Evolutionary conservation across 2,329 filamentous ascomycete genomes (phyloP).

Genomic region (Fusarium concolor): DNA sequence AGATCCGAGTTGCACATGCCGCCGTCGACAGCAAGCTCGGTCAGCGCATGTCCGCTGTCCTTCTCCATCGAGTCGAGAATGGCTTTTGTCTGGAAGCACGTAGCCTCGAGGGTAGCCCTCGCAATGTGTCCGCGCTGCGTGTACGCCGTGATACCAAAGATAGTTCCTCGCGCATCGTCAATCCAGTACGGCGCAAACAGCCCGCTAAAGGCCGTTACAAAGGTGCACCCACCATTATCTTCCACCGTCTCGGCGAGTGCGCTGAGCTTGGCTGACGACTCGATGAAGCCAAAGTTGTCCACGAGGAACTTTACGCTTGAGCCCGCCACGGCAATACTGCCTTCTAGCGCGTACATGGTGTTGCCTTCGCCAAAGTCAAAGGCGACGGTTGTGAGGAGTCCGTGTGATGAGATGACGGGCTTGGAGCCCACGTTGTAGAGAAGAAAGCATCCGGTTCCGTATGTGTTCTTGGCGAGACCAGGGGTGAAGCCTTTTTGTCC

Average conservation of each 20-base stretch:
- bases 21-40: conserved; percentile 83
- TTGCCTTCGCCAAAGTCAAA: conserved; percentile 77
- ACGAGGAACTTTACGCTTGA: conserved; percentile 78
- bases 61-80: conserved; percentile 85
- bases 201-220: conserved; percentile 85
- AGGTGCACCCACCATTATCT: conserved; percentile 80
- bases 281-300: conserved; percentile 68
- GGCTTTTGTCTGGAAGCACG: conserved; percentile 85
- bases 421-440: conserved; percentile 85
- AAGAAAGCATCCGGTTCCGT: conserved; percentile 86
- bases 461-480: conserved; percentile 85
- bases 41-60: conserved; percentile 78
- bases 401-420: conserved; percentile 82
- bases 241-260: conserved; percentile 61
- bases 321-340: conserved; percentile 80
- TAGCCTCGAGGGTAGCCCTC: conserved; percentile 82
- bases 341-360: conserved; percentile 80
- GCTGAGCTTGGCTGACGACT: conserved; percentile 59
- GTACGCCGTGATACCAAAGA: conserved; percentile 82
- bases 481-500: conserved; percentile 82
- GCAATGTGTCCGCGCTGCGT: conserved; percentile 82
- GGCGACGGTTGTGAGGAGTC: conserved; percentile 80
- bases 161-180: conserved; percentile 82
- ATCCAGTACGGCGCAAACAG: conserved; percentile 89
- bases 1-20: conserved; percentile 85